A percentile compares a stretch with the other conserved stretches of the same genome.
phyloP scores from a whole-genome alignment of 257 asterid genomes.

The Eustoma russellianum region DNA sequence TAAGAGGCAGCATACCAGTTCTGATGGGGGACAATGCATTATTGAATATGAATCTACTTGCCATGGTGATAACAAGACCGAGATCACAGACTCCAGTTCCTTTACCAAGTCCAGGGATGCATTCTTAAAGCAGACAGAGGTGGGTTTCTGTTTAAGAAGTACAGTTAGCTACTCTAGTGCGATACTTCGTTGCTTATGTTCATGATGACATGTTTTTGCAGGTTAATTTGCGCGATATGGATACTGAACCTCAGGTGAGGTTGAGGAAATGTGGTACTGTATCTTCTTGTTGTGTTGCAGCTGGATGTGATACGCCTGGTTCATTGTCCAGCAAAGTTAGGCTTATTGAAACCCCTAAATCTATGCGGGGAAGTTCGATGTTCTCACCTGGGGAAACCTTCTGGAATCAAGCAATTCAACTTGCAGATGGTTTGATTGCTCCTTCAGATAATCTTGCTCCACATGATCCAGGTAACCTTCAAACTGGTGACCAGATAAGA shows the following conservation, averaged over 20 bases:
- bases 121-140: conserved; percentile 37
- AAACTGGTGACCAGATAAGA: conserved; percentile 26
- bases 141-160: conserved; percentile 14
- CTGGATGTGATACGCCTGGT: conserved; percentile 54
- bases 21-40: conserved; percentile 22
- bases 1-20: conserved; percentile 31
- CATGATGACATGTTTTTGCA: conserved; percentile 25
- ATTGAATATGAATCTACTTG: conserved; percentile 23
- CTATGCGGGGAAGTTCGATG: conserved; percentile 60
- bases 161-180: no score
- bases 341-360: conserved; percentile 55
- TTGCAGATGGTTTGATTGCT: conserved; percentile 74
- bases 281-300: conserved; percentile 20
- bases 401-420: conserved; percentile 91
- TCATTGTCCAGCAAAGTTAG: conserved; percentile 22
- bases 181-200: neutral
- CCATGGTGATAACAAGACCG: conserved; percentile 15
- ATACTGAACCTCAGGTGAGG: conserved; percentile 39
- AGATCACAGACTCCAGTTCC: conserved; percentile 12
- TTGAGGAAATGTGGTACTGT: conserved; percentile 59
- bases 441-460: conserved; percentile 31
- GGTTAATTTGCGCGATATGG: conserved; percentile 28
- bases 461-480: conserved; percentile 23
- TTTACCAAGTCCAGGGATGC: conserved; percentile 16
- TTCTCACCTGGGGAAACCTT: conserved; percentile 96